Conservation (phyloP, 2,329 filamentous ascomycete species). For the Diplocarpon rosae region DNA sequence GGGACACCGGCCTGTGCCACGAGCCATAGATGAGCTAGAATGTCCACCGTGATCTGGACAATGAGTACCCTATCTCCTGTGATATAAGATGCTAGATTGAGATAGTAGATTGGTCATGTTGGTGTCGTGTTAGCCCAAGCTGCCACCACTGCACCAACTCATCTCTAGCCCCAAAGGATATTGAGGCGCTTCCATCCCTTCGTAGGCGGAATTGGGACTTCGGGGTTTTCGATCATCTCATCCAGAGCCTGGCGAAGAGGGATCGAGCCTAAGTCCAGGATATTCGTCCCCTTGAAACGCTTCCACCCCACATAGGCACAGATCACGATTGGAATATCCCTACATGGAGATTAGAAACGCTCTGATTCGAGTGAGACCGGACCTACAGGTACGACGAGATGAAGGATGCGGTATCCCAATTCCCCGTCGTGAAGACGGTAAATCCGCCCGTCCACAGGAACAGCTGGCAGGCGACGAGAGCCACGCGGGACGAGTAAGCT, state of each 20-base stretch:
- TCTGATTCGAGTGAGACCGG: background rate
- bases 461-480: conserved; percentile 48
- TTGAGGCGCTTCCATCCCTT: conserved; percentile 26
- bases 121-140: background rate
- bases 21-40: too few species aligned
- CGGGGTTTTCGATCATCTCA: conserved; percentile 27
- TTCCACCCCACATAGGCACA: conserved; percentile 40
- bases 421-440: conserved; percentile 45
- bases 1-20: background rate
- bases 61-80: background rate
- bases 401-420: conserved; percentile 46
- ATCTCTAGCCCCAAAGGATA: conserved; percentile 27
- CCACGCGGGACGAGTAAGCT: conserved; percentile 50
- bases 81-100: background rate
- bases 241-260: conserved; percentile 30
- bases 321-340: conserved; percentile 33
- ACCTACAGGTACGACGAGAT: conserved; percentile 52
- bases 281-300: conserved; percentile 37
- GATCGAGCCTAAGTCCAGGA: conserved; percentile 27
- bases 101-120: too few species aligned
- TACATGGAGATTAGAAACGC: conserved; percentile 7
- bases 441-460: conserved; percentile 65
- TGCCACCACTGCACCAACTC: background rate
- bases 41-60: background rate
- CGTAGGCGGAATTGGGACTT: conserved; percentile 24